phyloP scores from a whole-genome alignment of 2,329 filamentous ascomycete genomes.

The Diaporthe destruens region DNA sequence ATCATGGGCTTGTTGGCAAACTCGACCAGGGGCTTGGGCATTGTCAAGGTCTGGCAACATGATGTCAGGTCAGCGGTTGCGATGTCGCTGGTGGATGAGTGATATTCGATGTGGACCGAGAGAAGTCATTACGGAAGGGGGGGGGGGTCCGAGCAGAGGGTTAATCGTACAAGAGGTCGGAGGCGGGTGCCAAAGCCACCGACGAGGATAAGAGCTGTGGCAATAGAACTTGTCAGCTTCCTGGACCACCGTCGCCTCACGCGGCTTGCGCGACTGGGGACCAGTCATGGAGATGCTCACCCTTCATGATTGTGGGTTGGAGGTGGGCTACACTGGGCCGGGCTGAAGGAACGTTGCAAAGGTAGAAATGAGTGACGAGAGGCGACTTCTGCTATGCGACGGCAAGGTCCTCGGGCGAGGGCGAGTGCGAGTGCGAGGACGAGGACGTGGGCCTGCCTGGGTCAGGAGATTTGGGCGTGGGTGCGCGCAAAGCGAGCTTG shows the following conservation, averaged over 20 bases:
- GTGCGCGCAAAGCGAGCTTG: not conserved
- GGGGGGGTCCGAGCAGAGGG: slow-evolving; percentile 32
- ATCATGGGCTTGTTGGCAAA: slow-evolving; percentile 99
- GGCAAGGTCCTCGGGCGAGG: not conserved
- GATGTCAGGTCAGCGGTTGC: slow-evolving; percentile 42
- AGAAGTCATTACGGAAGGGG: not conserved
- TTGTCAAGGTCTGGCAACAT: slow-evolving; percentile 82
- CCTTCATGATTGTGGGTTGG: slow-evolving; percentile 40
- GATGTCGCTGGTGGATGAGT: not conserved
- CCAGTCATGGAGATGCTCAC: slow-evolving; percentile 26
- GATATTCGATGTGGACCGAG: not conserved
- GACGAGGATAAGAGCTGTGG: slow-evolving; percentile 93
- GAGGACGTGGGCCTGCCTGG: too few relatives aligned
- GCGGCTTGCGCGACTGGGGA: not conserved
- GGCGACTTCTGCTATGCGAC: slow-evolving; percentile 31
- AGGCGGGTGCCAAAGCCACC: slow-evolving; percentile 99
- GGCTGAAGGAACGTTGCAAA: slow-evolving; percentile 36
- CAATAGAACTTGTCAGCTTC: slow-evolving; percentile 43
- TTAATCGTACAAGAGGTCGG: slow-evolving; percentile 83
- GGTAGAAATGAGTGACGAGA: slow-evolving; percentile 19
- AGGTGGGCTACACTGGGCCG: not conserved
- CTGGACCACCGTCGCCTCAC: not conserved
- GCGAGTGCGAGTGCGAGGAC: too few relatives aligned
- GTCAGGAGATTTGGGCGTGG: too few relatives aligned
- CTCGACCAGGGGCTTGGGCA: slow-evolving; percentile 97